phyloP scores from a whole-genome alignment of 116 monocot genomes.

The Dioscorea cayenensis region DNA sequence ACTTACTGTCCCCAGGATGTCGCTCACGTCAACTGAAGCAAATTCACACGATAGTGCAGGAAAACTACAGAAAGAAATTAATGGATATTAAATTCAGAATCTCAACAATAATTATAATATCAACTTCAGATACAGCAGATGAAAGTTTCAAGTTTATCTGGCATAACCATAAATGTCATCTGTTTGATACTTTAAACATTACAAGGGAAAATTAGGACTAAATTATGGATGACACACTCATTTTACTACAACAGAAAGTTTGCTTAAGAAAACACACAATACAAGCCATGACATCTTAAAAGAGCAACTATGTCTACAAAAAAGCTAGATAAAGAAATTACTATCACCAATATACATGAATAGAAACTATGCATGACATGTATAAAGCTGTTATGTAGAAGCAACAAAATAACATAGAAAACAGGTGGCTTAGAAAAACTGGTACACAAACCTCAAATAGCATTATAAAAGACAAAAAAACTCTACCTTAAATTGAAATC shows the following conservation, averaged over 20 bases:
- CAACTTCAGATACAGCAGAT: no score
- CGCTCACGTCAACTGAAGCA: constrained; percentile 94
- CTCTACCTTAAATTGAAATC: constrained; percentile 83
- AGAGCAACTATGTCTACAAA: no score
- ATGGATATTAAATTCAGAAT: constrained; percentile 8
- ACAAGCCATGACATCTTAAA: no score
- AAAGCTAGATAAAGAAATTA: neutral
- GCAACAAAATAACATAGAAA: neutral
- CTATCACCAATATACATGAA: neutral
- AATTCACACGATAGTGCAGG: constrained; percentile 97
- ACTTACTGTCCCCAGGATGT: constrained; percentile 92
- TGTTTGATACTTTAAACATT: no score
- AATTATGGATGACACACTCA: no score
- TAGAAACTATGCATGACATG: neutral
- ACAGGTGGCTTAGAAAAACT: no score
- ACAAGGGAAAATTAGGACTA: no score
- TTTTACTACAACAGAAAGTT: no score
- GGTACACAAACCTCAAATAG: neutral
- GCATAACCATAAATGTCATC: no score
- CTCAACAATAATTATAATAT: no score
- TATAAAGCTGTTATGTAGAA: neutral
- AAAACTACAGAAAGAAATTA: constrained; percentile 56
- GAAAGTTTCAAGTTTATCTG: no score
- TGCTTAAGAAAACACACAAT: no score
- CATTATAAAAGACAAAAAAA: neutral